Base-by-base conservation (phyloP, 2,329 filamentous ascomycete species). In the Diaporthe sp. region DNA sequence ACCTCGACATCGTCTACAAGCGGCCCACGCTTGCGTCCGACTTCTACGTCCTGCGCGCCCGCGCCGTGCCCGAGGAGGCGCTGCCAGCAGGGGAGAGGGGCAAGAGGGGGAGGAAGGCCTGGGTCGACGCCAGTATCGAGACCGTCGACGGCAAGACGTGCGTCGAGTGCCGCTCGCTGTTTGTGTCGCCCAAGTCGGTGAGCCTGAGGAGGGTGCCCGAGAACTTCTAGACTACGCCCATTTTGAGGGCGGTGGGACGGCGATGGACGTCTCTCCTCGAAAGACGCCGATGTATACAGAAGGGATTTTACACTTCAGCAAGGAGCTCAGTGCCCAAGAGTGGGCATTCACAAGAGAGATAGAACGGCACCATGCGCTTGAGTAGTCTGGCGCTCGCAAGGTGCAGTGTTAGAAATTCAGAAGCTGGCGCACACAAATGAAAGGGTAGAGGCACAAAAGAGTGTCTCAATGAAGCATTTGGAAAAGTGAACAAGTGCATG, bases 31-130 rank as follows among this genome's bases (percentile, higher is more conserved):
- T 86, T 47, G 88, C 90, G 51, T 88, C 89, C 70, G 84, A 86
- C 51, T 94, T 93, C 81, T 94, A 94, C 82, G 85, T 93, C 42
- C 83, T 95, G 9, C 85, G 87, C 72, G 85, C 87, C 17, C 81
- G 84, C 69, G 87, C 87, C 56, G 81, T 87, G 72, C 80, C 72
- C 0, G 78, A 80, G 10, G 78, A 77, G 27, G 79, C 80, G 51
- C 77, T 79, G 66, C 78, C 76, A 3, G 76, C 74, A 1, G 75
- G 71, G 50, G 77, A 79, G 71, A 78, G 79, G 73, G 81, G 81
- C 3, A 82, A 81, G 77, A 80, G 81, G 66, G 82, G 83, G 17
- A 88, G 88, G 78, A 90, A 90, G 82, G 80, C 85, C 70, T 91
- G 88, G 84, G 90, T 89, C 56, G 81, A 82, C 51, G 90, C 86